phyloP scores from a whole-genome alignment of 2,329 filamentous ascomycete genomes.

The Phialemoniopsis sp. region DNA sequence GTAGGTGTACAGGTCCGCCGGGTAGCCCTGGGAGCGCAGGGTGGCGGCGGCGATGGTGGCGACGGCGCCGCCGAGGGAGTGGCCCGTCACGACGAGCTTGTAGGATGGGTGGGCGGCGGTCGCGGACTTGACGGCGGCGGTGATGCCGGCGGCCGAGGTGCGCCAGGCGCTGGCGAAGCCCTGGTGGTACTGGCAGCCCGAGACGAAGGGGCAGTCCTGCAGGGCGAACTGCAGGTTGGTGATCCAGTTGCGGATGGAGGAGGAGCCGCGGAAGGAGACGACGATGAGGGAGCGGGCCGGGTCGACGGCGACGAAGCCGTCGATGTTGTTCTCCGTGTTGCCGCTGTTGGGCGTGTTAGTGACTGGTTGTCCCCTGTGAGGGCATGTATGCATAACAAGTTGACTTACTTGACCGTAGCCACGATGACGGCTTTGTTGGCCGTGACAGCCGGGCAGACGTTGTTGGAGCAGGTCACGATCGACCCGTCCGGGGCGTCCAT shows the following conservation, averaged over 20 bases:
- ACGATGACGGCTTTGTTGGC: slow-evolving; percentile 37
- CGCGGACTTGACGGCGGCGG: slow-evolving; percentile 38
- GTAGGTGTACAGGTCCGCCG: slow-evolving; percentile 60
- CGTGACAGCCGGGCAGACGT: slow-evolving; percentile 38
- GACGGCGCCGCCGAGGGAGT: slow-evolving; percentile 65
- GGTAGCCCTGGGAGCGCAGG: slow-evolving; percentile 42
- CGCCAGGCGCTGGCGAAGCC: slow-evolving; percentile 59
- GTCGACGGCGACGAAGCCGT: slow-evolving; percentile 50
- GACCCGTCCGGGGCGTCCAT: slow-evolving; percentile 29
- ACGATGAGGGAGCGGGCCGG: slow-evolving; percentile 47
- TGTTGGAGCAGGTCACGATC: slow-evolving; percentile 34
- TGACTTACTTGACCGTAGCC: slow-evolving; percentile 32
- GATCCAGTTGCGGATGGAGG: slow-evolving; percentile 57
- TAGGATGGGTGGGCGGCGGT: slow-evolving; percentile 42
- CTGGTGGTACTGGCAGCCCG: slow-evolving; percentile 45
- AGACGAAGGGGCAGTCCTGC: slow-evolving; percentile 28
- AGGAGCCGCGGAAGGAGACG: slow-evolving; percentile 55
- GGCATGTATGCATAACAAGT: slow-evolving; percentile 7
- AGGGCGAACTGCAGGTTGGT: slow-evolving; percentile 44
- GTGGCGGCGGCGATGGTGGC: slow-evolving; percentile 55
- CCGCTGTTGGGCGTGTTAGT: slow-evolving; percentile 9
- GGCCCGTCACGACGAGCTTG: slow-evolving; percentile 56
- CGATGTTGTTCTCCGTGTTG: slow-evolving; percentile 22
- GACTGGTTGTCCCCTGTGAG: too few species aligned
- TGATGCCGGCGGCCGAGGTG: slow-evolving; percentile 40